Percentiles rank a stretch among this genome's conserved stretches.
These are phyloP conservation scores for Pochonia chlamydosporia DNA, from an alignment of 2,329 filamentous ascomycete genomes.

Conservation along the genomic window DNA sequence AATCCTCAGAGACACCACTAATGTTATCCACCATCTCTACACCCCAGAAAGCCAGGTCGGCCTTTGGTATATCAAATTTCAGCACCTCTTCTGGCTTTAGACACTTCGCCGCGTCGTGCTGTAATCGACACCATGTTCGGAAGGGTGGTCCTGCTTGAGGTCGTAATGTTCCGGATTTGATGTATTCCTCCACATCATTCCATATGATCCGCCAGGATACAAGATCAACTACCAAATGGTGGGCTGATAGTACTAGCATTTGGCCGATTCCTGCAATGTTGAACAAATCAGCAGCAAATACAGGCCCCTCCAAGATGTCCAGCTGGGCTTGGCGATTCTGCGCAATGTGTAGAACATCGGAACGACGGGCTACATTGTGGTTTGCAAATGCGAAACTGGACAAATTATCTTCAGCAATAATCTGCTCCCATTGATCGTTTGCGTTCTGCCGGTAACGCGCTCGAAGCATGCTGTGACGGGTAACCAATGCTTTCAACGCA, in stretches of 20 bases:
- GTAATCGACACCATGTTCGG: constrained; percentile 30
- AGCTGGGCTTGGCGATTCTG: constrained; percentile 7
- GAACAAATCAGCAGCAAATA: constrained; percentile 15
- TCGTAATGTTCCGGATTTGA: constrained; percentile 4
- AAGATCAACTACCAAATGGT: constrained; percentile 31
- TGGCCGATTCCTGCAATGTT: constrained; percentile 6
- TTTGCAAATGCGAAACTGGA: background rate
- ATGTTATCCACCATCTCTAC: constrained; percentile 6
- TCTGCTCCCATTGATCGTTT: constrained; percentile 17
- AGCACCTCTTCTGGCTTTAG: constrained; percentile 3
- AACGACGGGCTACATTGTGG: background rate
- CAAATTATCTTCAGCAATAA: constrained; percentile 10
- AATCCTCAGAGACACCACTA: constrained; percentile 2
- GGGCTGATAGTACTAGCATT: constrained; percentile 9
- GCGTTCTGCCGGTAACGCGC: constrained; percentile 17
- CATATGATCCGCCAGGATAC: constrained; percentile 40
- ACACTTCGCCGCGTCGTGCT: constrained; percentile 22
- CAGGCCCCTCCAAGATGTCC: constrained; percentile 12
- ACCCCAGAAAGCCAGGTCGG: constrained; percentile 16
- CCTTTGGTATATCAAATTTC: constrained; percentile 2
- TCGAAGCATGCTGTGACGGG: constrained; percentile 29
- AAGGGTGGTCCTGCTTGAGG: constrained; percentile 9
- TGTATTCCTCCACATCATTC: constrained; percentile 11
- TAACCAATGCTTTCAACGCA: constrained; percentile 20
- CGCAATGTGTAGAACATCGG: background rate